Base-by-base conservation (phyloP, 225 moss, liverwort and hornwort species). In the Neckera pumila region DNA sequence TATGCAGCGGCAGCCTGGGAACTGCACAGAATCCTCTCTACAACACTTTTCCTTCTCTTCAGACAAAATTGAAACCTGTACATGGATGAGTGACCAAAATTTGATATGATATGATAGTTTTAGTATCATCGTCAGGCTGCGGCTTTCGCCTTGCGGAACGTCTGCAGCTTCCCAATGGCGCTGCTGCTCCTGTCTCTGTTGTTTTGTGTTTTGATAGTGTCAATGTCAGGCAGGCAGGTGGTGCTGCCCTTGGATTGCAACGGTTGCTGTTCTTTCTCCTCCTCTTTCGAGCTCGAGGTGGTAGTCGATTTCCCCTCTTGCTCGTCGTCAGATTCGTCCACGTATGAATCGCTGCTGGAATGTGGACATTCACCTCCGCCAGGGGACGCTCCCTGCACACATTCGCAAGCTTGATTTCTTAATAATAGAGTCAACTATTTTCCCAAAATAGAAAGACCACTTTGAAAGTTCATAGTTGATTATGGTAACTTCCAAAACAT, bases 31-130 rank as follows among this genome's bases (percentile, higher is more conserved):
- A 91, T 84, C 82, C 85, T 93, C 88, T 87, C 82, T 85, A 87
- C 91, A 78, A 79, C 87, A 84, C 60, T 81, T n/a, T n/a, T 51
- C 23, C n/a, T 67, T 76, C 78, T 90, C 87, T 85, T 60, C 63
- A 88, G 76, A 90, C 91, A 93, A 93, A 93, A 91, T 85, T 87
- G 64, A 88, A 90, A 90, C 81, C 86, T 93, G 88, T 91, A 88
- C 91, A 93, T 40, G 72, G 59, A 38, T 49, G 73, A 36, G 63
- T 26, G 53, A 85, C 86, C 82, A 85, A 91, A 86, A 21, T 38
- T 87, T 82, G 26, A 60, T 47, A n/a, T 26, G 53, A 33, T 45
- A 61, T 33, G 40, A 54, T 28, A 31, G 10, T 42, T 34, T 0
- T 9, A 56, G 78, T 57, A 78, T 78, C 34, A 56, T 47, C 27